Base-by-base conservation (phyloP, 129 eudicot genomes). In the Artemisia annua region DNA sequence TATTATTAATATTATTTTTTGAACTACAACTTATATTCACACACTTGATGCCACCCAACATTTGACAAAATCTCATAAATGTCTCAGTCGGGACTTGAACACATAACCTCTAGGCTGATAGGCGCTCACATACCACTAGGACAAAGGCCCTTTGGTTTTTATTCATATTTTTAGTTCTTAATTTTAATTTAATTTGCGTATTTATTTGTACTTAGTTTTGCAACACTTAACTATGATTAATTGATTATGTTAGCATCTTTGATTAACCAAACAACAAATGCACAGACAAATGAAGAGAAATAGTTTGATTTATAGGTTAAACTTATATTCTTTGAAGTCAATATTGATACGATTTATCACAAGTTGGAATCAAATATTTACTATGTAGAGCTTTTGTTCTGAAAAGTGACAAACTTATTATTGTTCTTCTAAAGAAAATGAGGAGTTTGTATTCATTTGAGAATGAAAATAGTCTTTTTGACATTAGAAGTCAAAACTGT, bases 401-500 rank as follows among this genome's bases (percentile, higher is more conserved):
- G 11, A 39, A 48, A 14, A 16, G 15, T 55, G 24, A 75, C 66
- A 11, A 55, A 4, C 55, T 14, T 65, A 58, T 22, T 11, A 57
- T 1, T 52, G 48, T 64, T 16, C 19, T 65, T 48, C 11, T 75
- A 1, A 53, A 14, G 17, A 20, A 66, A 7, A 17, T 10, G 13
- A 18, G 35, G 51, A 17, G 19, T 73, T 51, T n/a, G 55, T 17
- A 5, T 28, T 44, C 24, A 20, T 43, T 44, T 71, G 56, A 16
- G 67, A 20, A 26, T 73, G 32, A 28, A 63, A 39, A 35, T 39
- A 19, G 64, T 63, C 65, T 54, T 48, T 63, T 69, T 69, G 70
- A 30, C 69, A 49, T 32, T 49, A 43, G 32, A 76, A 76, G 75
- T 48, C 58, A 59, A 28, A 32, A 71, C 48, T 55, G 35, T 22